Base-by-base conservation (phyloP, 129 eudicot genomes). In the Saussurea involucrata region DNA sequence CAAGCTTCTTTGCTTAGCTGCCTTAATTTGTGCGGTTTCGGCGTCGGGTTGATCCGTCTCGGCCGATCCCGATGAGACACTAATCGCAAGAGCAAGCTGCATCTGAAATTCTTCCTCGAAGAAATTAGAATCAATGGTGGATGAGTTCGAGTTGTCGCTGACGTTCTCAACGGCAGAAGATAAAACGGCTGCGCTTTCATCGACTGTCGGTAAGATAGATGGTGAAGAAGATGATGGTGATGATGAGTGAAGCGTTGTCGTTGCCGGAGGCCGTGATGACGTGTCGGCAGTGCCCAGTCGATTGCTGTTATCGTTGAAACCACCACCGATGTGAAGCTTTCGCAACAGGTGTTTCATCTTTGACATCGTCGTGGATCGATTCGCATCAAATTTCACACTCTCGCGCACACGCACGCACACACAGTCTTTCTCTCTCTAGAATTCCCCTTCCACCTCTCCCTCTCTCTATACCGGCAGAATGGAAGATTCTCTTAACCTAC, bases 41-140 rank as follows among this genome's bases (percentile, higher is more conserved):
- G 90, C 81, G 40, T 93, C 95, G 9, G 84, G 79, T 42, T 81
- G 87, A 61, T 83, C 64, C 0, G 74, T 68, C 75, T 75, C 83
- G 5, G 73, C 81, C 78, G 85, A 90, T 13, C 83, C 82, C 66
- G 84, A 92, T 40, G 98, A 93, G n/a, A 86, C 96, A 73, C 98
- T 93, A 44, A 93, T 86, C 82, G 98, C 98, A 81, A 93, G 72
- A 32, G 98, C 98, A 81, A 93, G 85, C 65, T 93, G 94, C 83
- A 93, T 83, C 86, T 93, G 96, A 32, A 85, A 93, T 78, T 93
- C 98, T 86, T 93, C 98, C 84, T 93, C 96, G 66, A 90, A 83
- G 84, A 83, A 92, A 82, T 76, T 86, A 4, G 85, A 88, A 66
- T 85, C 90, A 29, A 66, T 78, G 3, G 83, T 69, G 17, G 75